Conservation (phyloP, 148 eudicot genomes). For the Persicaria tinctoria region DNA sequence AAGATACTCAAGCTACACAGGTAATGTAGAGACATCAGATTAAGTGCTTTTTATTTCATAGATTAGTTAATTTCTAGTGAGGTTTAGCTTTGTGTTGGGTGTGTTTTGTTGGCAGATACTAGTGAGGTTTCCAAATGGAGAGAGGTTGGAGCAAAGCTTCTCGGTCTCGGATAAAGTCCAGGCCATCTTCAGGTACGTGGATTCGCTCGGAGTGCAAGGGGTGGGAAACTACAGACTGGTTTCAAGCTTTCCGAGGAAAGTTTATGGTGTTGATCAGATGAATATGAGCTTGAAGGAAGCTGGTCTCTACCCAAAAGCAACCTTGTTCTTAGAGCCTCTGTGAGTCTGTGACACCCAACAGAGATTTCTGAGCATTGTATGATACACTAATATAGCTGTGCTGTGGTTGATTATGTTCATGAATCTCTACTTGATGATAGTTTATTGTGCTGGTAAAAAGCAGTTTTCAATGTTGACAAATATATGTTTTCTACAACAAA, state of each 20-base stretch:
- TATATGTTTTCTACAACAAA: no score
- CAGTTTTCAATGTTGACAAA: neutral
- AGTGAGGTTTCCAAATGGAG: conserved; percentile 82
- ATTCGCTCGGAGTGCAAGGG: conserved; percentile 53
- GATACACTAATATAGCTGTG: neutral
- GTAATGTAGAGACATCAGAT: conserved; percentile 22
- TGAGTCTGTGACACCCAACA: conserved; percentile 12
- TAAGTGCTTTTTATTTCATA: neutral
- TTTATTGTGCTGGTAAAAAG: neutral
- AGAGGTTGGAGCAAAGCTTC: conserved; percentile 63
- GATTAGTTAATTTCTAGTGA: neutral
- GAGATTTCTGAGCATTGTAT: neutral
- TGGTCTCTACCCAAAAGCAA: conserved; percentile 76
- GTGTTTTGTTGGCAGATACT: conserved; percentile 39
- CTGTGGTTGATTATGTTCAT: neutral
- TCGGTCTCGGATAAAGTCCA: conserved; percentile 49
- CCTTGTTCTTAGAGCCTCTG: conserved; percentile 59
- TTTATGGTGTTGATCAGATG: conserved; percentile 69
- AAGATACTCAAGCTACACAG: conserved; percentile 48
- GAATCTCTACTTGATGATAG: neutral
- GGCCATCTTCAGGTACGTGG: conserved; percentile 51
- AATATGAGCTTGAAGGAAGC: conserved; percentile 58
- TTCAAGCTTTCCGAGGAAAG: conserved; percentile 81
- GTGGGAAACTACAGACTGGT: conserved; percentile 55
- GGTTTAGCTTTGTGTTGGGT: conserved; percentile 3